Percentiles rank a stretch among this genome's conserved stretches.
These are phyloP conservation scores for Kazachstania bromeliacearum DNA, from an alignment of 805 yeast genomes.

Conservation along the genomic window DNA sequence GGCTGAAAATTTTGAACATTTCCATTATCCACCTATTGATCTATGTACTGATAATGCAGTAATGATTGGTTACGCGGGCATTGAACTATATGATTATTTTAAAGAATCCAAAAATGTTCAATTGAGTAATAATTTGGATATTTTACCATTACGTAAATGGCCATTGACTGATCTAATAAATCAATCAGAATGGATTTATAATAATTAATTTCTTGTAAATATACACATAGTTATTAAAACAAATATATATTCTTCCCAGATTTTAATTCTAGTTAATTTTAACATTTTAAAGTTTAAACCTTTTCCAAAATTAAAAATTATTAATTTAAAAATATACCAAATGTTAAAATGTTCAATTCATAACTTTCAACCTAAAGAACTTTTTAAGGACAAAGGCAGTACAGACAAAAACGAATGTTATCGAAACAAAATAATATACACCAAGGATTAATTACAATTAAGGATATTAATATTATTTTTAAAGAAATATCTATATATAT, in stretches of 20 bases:
- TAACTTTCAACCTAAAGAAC: too few relatives aligned
- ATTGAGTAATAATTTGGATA: constrained; percentile 40
- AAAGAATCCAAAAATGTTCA: constrained; percentile 32
- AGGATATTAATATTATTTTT: too few relatives aligned
- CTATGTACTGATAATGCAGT: constrained; percentile 92
- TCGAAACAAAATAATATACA: not conserved
- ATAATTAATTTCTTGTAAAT: not conserved
- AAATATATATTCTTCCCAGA: too few relatives aligned
- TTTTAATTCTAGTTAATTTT: too few relatives aligned
- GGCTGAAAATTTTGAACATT: constrained; percentile 25
- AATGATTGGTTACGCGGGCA: constrained; percentile 98
- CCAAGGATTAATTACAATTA: constrained; percentile 2
- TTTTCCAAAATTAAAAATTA: too few relatives aligned
- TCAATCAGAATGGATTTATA: constrained; percentile 42
- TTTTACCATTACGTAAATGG: constrained; percentile 75
- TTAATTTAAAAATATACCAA: too few relatives aligned
- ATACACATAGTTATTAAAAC: not conserved
- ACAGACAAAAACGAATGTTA: too few relatives aligned
- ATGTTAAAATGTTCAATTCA: too few relatives aligned
- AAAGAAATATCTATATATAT: too few relatives aligned
- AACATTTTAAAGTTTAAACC: too few relatives aligned
- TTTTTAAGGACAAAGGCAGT: too few relatives aligned
- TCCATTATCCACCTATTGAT: constrained; percentile 57
- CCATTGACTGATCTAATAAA: constrained; percentile 47
- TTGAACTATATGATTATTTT: constrained; percentile 46